A percentile compares a stretch with the other conserved stretches of the same genome.
Evolutionary conservation across 2,329 filamentous ascomycete genomes (phyloP).

Genomic region (Macrophomina phaseolina): DNA sequence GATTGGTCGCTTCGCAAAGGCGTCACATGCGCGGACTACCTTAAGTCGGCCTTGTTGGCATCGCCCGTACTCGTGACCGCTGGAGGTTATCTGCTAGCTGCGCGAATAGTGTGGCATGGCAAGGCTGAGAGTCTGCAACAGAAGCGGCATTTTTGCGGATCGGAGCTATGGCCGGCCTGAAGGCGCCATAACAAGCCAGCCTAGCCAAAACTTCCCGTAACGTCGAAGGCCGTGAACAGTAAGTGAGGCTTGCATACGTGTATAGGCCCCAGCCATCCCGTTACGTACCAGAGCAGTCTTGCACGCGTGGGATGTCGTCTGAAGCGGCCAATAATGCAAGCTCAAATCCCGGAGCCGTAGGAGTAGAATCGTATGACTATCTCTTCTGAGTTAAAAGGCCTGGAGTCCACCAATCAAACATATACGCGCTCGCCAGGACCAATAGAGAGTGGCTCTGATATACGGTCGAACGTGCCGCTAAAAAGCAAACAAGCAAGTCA

Average conservation of each 20-base stretch:
- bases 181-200: background rate
- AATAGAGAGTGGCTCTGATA: slow-evolving; percentile 1
- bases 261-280: slow-evolving; percentile 1
- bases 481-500: slow-evolving; percentile 12
- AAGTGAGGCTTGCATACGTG: slow-evolving; percentile 5
- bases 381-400: background rate
- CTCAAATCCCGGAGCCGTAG: background rate
- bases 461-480: background rate
- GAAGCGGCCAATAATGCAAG: slow-evolving; percentile 7
- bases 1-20: slow-evolving; percentile 8
- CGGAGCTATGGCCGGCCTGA: background rate
- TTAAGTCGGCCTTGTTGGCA: slow-evolving; percentile 11
- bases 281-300: slow-evolving; percentile 9
- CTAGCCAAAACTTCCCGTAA: background rate
- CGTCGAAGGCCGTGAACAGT: background rate
- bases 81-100: background rate
- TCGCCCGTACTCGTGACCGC: slow-evolving; percentile 8
- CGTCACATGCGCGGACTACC: slow-evolving; percentile 15
- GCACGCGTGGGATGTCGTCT: background rate
- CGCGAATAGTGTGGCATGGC: slow-evolving; percentile 13
- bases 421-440: background rate
- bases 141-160: slow-evolving; percentile 13
- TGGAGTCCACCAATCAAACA: background rate
- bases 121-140: background rate
- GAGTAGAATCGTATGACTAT: background rate